phyloP scores from a whole-genome alignment of 164 flowering plant genomes.

The Echeveria elegans region DNA sequence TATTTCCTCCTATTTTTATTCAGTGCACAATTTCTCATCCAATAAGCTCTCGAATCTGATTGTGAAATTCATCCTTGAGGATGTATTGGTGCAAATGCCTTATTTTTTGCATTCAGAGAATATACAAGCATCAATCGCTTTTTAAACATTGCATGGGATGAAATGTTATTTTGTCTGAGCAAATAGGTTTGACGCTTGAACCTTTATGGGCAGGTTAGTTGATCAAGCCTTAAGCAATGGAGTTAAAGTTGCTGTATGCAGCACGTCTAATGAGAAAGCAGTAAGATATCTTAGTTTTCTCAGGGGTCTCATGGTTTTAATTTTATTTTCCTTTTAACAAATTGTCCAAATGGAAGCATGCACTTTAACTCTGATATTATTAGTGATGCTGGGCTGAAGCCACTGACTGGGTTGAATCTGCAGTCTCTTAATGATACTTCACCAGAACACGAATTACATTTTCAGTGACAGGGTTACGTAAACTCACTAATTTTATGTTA shows the following conservation, averaged over 20 bases:
- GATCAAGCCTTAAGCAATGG: slow-evolving; percentile 85
- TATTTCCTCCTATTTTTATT: no score
- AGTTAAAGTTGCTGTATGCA: slow-evolving; percentile 90
- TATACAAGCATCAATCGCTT: no score
- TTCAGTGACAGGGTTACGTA: not conserved
- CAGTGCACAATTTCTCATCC: no score
- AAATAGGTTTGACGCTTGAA: not conserved
- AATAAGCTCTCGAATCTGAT: no score
- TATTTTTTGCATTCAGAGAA: no score
- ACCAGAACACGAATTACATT: not conserved
- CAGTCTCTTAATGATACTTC: not conserved
- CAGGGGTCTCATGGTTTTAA: not conserved
- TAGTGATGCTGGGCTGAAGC: not conserved
- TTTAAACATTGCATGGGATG: no score
- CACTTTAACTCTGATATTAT: not conserved
- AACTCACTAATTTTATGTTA: not conserved
- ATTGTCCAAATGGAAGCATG: no score
- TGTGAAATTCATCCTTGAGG: no score
- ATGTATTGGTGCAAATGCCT: no score
- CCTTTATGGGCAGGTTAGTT: slow-evolving; percentile 55
- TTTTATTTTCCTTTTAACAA: no score
- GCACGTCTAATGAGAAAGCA: slow-evolving; percentile 99
- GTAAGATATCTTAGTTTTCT: slow-evolving; percentile 45
- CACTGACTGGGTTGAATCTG: not conserved
- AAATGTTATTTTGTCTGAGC: not conserved